A percentile compares a stretch with the other conserved stretches of the same genome.
phyloP scores from a whole-genome alignment of 306 rosid species.

The Quercus dentata region DNA sequence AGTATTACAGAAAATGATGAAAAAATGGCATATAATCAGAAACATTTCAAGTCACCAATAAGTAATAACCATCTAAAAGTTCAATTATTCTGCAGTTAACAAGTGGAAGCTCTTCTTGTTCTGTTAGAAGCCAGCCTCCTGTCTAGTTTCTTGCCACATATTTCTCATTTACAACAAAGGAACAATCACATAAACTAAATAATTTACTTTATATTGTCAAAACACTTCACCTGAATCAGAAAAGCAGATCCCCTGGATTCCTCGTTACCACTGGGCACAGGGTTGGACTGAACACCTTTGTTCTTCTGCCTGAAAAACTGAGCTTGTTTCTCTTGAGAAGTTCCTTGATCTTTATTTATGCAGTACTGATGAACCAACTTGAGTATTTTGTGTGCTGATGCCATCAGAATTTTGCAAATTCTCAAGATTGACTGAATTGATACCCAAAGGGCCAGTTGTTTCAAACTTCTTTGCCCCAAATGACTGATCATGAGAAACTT shows the following conservation, averaged over 20 bases:
- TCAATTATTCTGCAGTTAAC: no score
- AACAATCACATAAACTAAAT: conserved; percentile 7
- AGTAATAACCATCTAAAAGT: background rate
- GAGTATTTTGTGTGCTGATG: conserved; percentile 37
- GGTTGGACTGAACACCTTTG: conserved; percentile 26
- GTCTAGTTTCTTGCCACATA: background rate
- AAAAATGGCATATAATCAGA: background rate
- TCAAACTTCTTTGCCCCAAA: conserved; percentile 30
- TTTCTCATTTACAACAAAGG: conserved; percentile 4
- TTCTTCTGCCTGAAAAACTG: conserved; percentile 34
- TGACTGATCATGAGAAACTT: conserved; percentile 37
- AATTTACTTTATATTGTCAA: background rate
- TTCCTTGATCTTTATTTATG: conserved; percentile 22
- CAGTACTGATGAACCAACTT: conserved; percentile 27
- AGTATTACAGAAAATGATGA: background rate
- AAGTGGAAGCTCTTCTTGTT: background rate
- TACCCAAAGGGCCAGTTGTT: conserved; percentile 15
- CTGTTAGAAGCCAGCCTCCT: background rate
- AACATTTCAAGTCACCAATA: background rate
- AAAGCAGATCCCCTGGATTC: conserved; percentile 73
- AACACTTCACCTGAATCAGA: conserved; percentile 67
- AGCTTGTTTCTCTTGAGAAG: conserved; percentile 21
- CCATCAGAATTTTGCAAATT: conserved; percentile 27
- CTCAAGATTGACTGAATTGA: conserved; percentile 30
- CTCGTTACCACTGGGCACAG: conserved; percentile 38